Base-by-base conservation (phyloP, 352 stramenopile species). In the Phytophthora nicotianae region DNA sequence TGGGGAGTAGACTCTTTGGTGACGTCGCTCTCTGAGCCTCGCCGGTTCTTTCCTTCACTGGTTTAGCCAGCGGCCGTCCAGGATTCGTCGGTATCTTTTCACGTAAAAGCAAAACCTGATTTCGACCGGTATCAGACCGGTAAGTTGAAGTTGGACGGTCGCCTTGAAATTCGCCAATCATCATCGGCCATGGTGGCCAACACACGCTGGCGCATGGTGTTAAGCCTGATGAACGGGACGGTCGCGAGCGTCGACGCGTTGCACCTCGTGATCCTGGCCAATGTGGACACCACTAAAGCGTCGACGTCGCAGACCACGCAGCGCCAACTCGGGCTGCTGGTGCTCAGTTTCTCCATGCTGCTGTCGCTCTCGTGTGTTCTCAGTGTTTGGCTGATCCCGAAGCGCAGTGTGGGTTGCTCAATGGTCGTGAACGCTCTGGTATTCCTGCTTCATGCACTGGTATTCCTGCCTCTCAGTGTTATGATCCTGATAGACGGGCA, bases 121-220 rank as follows among this genome's bases (percentile, higher is more conserved):
- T 69, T 58, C 40, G 41, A 59, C 19, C 59, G 26, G 51, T 57
- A 53, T 62, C 37, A 55, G 40, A 59, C 53, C 32, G 29, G 47
- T 57, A 63, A 49, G 46, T 45, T 65, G 40, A 58, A 61, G 53
- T 24, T 27, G 16, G 42, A 49, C 42, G 42, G 33, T 35, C 42
- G 42, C 42, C 11, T 32, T 20, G 8, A 46, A 46, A 38, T n/a
- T 38, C 13, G 23, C 16, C 19, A 17, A 23, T 48, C 41, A 29
- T 21, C n/a, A 43, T 43, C 11, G 23, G 16, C 16, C 10, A 55
- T 51, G n/a, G 2, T 9, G 26, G 33, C 33, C n/a, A 27, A 41
- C 20, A 10, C 38, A 5, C 8, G 5, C 11, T 58, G 47, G 40
- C 29, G 57, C 19, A n/a, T 53, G 17, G 40, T 40, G 26, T n/a